These are phyloP conservation scores for Fusarium begoniae DNA, from an alignment of 2,329 filamentous ascomycete species.

Conservation along the genomic window DNA sequence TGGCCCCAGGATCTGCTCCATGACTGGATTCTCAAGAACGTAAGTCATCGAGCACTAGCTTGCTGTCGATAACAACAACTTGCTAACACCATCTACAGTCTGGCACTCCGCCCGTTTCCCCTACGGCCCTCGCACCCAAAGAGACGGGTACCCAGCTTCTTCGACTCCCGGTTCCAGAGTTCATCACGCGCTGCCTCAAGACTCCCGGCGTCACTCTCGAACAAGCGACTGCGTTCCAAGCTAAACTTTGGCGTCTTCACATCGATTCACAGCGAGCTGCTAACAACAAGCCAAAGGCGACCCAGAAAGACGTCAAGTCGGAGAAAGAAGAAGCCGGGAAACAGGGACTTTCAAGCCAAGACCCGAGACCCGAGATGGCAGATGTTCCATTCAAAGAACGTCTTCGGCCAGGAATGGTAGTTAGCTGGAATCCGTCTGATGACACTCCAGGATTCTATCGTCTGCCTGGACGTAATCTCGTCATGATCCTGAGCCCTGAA, in stretches of 20 bases:
- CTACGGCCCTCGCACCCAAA: slow-evolving; percentile 49
- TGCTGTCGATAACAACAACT: neutral
- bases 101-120: slow-evolving; percentile 48
- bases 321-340: neutral
- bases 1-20: slow-evolving; percentile 53
- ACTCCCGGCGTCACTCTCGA: slow-evolving; percentile 47
- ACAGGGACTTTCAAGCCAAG: slow-evolving; percentile 41
- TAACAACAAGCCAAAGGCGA: neutral
- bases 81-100: slow-evolving; percentile 44
- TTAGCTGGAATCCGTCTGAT: slow-evolving; percentile 44
- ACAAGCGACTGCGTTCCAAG: slow-evolving; percentile 53
- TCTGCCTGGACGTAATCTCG: slow-evolving; percentile 40
- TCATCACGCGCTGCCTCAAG: slow-evolving; percentile 52
- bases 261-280: slow-evolving; percentile 48
- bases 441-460: slow-evolving; percentile 22
- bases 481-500: slow-evolving; percentile 47
- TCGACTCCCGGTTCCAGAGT: slow-evolving; percentile 51
- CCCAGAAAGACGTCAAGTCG: neutral
- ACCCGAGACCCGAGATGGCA: slow-evolving; percentile 38
- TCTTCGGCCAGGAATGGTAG: slow-evolving; percentile 54
- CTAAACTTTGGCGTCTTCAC: slow-evolving; percentile 55
- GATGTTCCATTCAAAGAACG: slow-evolving; percentile 50
- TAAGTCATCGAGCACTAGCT: slow-evolving; percentile 38
- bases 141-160: slow-evolving; percentile 55
- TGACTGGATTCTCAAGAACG: slow-evolving; percentile 53